Base-by-base conservation (phyloP, 2,329 filamentous ascomycete genomes). In the Talaromyces funiculosus region DNA sequence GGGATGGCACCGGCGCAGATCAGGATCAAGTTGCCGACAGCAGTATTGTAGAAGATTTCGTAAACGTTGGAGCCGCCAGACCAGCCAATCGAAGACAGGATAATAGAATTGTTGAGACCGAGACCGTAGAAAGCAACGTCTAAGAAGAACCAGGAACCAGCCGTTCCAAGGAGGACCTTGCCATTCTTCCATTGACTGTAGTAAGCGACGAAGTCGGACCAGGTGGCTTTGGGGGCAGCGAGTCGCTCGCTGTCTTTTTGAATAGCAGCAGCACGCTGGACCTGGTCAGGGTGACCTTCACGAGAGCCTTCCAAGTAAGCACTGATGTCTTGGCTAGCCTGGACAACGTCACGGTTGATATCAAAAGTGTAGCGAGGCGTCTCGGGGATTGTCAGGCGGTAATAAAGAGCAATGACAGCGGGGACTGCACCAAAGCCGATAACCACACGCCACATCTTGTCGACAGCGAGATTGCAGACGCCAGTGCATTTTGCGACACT, bases 301-400 rank as follows among this genome's bases (percentile, higher is more conserved):
- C 75, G 72, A 72, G 84, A 82, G 62, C 89, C 88, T 33, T 78
- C 78, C 58, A 90, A 84, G 75, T 93, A 94, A n/a, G 87, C 86
- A 70, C 86, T 84, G 66, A 88, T 84, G 65, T 94, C 90, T 51
- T 84, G 85, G 57, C 85, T 82, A 43, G 85, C 90, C 78, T 90
- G 87, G 67, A 90, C 84, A 40, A 90, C 81, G 68, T 94, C 89
- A 45, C 85, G 86, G 55, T 85, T 82, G 22, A 94, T 84, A 70
- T 94, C 90, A 67, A 94, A 93, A 29, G 90, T 94, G 77, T 94
- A 95, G 29, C 90, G 88, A 57, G 90, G 90, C 35, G 90, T 93
- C 77, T 95, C 90, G 24, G 90, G 90, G 65, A 95, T 93, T 57
- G 90, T 94, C 3, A 94, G 83, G 64, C 90, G 88, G 76, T 90